Conservation (phyloP, 1,284 basidiomycete genomes). For the Tilletia caries region DNA sequence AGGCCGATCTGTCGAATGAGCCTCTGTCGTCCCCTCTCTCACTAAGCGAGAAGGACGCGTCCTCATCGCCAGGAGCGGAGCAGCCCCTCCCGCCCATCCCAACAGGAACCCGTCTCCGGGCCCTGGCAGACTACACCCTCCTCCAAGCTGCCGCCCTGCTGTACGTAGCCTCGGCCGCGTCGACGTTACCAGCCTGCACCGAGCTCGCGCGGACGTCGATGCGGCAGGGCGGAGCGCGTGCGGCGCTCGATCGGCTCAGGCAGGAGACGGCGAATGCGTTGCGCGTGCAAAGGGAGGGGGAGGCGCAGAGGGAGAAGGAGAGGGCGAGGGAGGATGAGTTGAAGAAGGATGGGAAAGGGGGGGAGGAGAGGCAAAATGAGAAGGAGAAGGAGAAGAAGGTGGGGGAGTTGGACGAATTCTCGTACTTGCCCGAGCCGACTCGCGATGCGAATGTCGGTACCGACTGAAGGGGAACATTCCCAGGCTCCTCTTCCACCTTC, state of each 20-base stretch:
- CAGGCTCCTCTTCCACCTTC: background rate
- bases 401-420: slow-evolving; percentile 34
- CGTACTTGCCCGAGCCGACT: slow-evolving; percentile 32
- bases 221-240: slow-evolving; percentile 28
- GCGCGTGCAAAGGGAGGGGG: background rate
- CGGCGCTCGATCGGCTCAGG: slow-evolving; percentile 31
- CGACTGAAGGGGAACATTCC: slow-evolving; percentile 17
- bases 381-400: slow-evolving; percentile 21
- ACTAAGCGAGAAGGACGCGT: background rate
- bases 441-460: slow-evolving; percentile 35
- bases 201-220: slow-evolving; percentile 27
- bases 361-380: background rate
- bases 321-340: slow-evolving; percentile 1
- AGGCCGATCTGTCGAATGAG: background rate
- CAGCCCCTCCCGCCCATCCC: slow-evolving; percentile 37
- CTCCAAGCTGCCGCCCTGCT: slow-evolving; percentile 47
- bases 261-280: slow-evolving; percentile 27
- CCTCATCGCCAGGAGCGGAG: slow-evolving; percentile 13
- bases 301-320: slow-evolving; percentile 15
- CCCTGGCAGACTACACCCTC: slow-evolving; percentile 46
- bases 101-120: slow-evolving; percentile 29
- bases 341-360: background rate
- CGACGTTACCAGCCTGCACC: slow-evolving; percentile 18
- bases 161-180: slow-evolving; percentile 39
- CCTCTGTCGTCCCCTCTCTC: slow-evolving; percentile 14